phyloP scores from a whole-genome alignment of 1,284 basidiomycete species.

The Ceratobasidium sp. region DNA sequence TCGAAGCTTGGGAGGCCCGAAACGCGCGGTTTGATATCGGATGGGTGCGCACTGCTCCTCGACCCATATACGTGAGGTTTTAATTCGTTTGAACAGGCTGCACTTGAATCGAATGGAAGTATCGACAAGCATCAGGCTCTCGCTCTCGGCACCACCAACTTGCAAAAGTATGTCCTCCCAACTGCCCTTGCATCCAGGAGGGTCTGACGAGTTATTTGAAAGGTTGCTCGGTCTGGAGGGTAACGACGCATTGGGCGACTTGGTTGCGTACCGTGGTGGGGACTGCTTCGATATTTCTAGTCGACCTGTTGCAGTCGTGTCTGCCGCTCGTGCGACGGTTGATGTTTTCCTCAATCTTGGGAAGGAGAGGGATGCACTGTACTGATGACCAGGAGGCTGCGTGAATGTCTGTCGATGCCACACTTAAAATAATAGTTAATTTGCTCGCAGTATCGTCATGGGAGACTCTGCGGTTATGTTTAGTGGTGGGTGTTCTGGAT shows the following conservation, averaged over 20 bases:
- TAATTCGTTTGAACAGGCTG: conserved; percentile 42
- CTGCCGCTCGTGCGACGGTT: conserved; percentile 46
- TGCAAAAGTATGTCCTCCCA: conserved; percentile 55
- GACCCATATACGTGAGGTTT: background rate
- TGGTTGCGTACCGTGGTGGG: conserved; percentile 31
- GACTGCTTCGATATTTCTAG: conserved; percentile 11
- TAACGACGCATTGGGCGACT: background rate
- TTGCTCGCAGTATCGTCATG: too few relatives aligned
- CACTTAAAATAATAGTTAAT: too few relatives aligned
- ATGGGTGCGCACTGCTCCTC: conserved; percentile 58
- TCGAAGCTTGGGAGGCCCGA: conserved; percentile 62
- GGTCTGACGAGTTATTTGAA: background rate
- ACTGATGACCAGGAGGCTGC: too few relatives aligned
- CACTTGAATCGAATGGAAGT: conserved; percentile 54
- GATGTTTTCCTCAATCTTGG: conserved; percentile 52
- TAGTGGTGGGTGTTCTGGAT: too few relatives aligned
- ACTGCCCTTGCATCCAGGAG: background rate
- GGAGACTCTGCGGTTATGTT: too few relatives aligned
- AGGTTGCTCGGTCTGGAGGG: conserved; percentile 18
- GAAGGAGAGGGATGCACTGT: background rate
- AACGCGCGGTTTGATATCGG: conserved; percentile 75
- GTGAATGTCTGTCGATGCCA: too few relatives aligned
- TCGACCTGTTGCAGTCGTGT: conserved; percentile 24
- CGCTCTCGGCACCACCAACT: conserved; percentile 64
- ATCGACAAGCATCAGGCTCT: conserved; percentile 62